Base-by-base conservation (phyloP, 208 protist genomes). In the Leishmania gerbilli region DNA sequence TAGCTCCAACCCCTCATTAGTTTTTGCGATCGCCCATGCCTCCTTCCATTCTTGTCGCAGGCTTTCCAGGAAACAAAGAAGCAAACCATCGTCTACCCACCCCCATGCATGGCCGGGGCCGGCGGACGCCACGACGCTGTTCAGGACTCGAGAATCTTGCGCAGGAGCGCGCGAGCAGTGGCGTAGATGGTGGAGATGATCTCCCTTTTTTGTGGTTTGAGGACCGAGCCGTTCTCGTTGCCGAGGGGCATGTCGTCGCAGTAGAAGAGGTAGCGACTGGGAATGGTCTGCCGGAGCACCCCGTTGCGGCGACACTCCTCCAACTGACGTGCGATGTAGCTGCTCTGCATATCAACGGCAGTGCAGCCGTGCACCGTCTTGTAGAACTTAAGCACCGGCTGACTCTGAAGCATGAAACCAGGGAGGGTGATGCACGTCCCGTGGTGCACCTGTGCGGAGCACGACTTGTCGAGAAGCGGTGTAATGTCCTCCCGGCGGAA, bases 311-410 rank as follows among this genome's bases (percentile, higher is more conserved):
- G 89, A 77, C 90, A 92, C 79, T 96, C 90, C 60, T 96, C 90
- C 40, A 97, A 53, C 64, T 94, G 90, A 2, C 92, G 86, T 27
- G 90, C 92, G 27, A 96, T 85, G 79, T 96, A 96, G 81, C 92
- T 95, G 78, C 93, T 94, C 83, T 96, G 90, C 95, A 96, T 96
- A 42, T 97, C 95, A 24, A 96, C 58, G n/a, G 88, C 80, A 1
- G 81, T 91, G 85, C 91, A 95, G 40, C 86, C 90, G 76, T 95
- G 92, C 42, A 97, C 90, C 1, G 87, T 90, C 78, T 95, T 87
- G 85, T 96, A 96, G 69, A 96, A 96, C 68, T 88, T 90, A 31
- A 96, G 80, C n/a, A 95, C 88, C 0, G 88, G 80, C 40, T 84
- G 69, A 79, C 91, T 95, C 62, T 97, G 92, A 31, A 97, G 83